Base-by-base conservation (phyloP, 495 filamentous ascomycete genomes). In the Aeminium ludgeri region DNA sequence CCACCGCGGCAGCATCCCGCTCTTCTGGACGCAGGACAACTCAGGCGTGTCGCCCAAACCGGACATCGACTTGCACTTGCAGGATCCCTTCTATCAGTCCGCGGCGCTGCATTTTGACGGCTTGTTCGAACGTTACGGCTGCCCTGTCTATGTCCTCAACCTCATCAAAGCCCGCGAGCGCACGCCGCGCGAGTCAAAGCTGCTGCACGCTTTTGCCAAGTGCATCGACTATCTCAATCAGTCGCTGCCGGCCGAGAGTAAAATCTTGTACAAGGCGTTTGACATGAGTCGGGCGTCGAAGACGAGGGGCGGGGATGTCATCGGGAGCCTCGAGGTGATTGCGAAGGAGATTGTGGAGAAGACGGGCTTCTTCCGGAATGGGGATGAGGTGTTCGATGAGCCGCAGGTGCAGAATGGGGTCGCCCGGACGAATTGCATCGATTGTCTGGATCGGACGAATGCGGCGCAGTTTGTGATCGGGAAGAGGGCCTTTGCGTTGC, bases 211-310 rank as follows among this genome's bases (percentile, higher is more conserved):
- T 57, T 97, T 81, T 56, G 82, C 81, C 3, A 77, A 82, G 48
- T 84, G 86, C 12, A 79, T 96, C 38, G 69, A 75, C 32, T 97
- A 96, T 53, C 74, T 97, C 31, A 97, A 96, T 49, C 89, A 95
- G 54, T 95, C 91, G 45, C 67, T 97, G 3, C 91, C 91, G 0
- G 57, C 61, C 7, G 75, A 77, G 32, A 83, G 82, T 43, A 86
- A 83, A 59, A 86, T 96, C 45, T 73, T 83, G 6, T 85, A 97
- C 58, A 80, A 84, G 40, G 84, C 89, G 10, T 97, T 86, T 78
- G 89, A 97, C 56, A 97, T 97, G 89, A 91, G 86, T 44, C 73
- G 87, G 46, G 91, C 91, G 20, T 76, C 89, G 8, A 97, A 96
- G 55, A 82, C 68, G 40, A 81, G 83, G n/a, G 86, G 89, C 41